Evolutionary conservation across 1,284 basidiomycete genomes (phyloP).

Genomic region (Bondarzewia mesenterica): DNA sequence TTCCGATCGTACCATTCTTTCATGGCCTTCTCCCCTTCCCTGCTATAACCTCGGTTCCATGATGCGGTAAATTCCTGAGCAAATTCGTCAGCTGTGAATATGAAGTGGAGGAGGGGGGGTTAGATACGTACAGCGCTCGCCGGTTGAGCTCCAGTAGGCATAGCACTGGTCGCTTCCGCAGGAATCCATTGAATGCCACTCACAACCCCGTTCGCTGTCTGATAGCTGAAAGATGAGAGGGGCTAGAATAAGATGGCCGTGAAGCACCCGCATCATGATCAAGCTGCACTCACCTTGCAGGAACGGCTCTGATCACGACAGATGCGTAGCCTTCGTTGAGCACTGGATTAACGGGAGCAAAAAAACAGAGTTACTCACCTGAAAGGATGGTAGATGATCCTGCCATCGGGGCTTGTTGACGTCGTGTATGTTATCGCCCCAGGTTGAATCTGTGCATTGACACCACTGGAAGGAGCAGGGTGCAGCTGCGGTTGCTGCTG

Average conservation of each 20-base stretch:
- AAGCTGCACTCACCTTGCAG: constrained; percentile 44
- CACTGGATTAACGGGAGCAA: constrained; percentile 4
- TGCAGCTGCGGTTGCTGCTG: constrained; percentile 3
- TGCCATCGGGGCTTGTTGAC: constrained; percentile 47
- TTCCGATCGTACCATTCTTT: constrained; percentile 40
- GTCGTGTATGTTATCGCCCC: constrained; percentile 67
- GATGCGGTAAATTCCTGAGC: constrained; percentile 53
- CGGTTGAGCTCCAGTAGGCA: constrained; percentile 51
- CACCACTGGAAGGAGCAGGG: constrained; percentile 12
- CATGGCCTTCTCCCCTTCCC: constrained; percentile 30
- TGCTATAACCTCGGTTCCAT: constrained; percentile 37
- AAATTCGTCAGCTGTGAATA: background rate
- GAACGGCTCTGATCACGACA: constrained; percentile 42
- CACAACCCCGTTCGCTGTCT: constrained; percentile 57
- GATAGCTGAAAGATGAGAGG: constrained; percentile 41
- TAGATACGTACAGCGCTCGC: constrained; percentile 41
- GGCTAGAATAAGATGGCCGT: background rate
- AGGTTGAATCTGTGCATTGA: constrained; percentile 37
- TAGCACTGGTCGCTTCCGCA: constrained; percentile 50
- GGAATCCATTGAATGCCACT: constrained; percentile 72
- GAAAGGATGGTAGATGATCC: constrained; percentile 59
- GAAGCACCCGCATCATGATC: background rate
- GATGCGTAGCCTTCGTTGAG: background rate
- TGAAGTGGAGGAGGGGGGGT: constrained; percentile 6
- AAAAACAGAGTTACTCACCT: constrained; percentile 34